A percentile compares a stretch with the other conserved stretches of the same genome.
Evolutionary conservation across 2,329 filamentous ascomycete genomes (phyloP).

Genomic region (Venturia nashicola): DNA sequence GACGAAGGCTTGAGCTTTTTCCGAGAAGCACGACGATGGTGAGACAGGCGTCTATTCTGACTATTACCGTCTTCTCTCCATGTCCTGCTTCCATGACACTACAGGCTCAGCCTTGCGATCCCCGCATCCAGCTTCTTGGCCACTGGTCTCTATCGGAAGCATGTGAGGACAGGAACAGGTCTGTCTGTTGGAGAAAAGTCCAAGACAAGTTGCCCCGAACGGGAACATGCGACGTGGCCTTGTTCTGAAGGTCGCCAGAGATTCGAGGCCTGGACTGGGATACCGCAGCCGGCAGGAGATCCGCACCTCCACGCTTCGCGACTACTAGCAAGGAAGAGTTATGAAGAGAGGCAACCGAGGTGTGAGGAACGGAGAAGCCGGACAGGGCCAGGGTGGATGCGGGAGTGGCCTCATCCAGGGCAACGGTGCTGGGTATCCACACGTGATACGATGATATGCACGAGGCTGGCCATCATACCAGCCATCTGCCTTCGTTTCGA

Average conservation of each 20-base stretch:
- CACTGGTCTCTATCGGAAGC: background rate
- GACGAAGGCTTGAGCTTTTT: background rate
- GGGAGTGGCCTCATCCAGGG: too few species aligned
- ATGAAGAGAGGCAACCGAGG: background rate
- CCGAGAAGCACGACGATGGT: background rate
- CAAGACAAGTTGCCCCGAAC: background rate
- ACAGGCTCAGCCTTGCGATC: background rate
- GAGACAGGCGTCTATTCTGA: background rate
- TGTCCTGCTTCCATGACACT: background rate
- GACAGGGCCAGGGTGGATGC: background rate
- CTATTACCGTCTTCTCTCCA: background rate
- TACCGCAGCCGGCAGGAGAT: background rate
- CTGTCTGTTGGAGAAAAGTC: background rate
- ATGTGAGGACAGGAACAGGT: background rate
- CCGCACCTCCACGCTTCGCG: background rate
- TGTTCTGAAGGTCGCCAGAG: background rate
- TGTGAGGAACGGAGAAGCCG: background rate
- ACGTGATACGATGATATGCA: background rate
- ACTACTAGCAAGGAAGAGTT: background rate
- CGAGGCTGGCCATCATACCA: background rate
- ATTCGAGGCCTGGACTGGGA: background rate
- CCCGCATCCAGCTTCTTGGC: background rate
- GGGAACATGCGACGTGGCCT: background rate
- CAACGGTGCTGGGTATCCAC: background rate
- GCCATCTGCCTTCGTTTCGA: background rate